phyloP scores from a whole-genome alignment of 352 stramenopile genomes.

The Globisporangium okanoganense region DNA sequence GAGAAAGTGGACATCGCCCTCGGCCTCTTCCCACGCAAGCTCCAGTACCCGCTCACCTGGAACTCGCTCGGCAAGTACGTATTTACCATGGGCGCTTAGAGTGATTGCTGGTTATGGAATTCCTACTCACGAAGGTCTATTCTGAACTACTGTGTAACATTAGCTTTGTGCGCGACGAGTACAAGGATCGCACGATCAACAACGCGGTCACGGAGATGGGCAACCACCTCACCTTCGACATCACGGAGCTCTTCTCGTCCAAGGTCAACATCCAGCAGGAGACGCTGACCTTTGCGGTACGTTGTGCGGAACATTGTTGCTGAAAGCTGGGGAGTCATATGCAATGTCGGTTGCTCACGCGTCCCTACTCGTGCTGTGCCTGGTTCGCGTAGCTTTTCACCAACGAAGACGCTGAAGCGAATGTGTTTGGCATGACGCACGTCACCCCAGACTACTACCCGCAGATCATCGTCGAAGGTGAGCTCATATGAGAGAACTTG shows the following conservation, averaged over 20 bases:
- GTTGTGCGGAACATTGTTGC: neutral
- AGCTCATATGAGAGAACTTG: neutral
- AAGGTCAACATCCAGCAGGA: slow-evolving; percentile 42
- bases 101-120: neutral
- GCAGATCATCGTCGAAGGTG: slow-evolving; percentile 75
- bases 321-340: neutral
- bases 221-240: slow-evolving; percentile 71
- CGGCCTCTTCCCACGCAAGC: slow-evolving; percentile 28
- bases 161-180: slow-evolving; percentile 30
- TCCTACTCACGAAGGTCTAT: neutral
- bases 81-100: neutral
- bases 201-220: slow-evolving; percentile 45
- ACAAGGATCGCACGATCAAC: slow-evolving; percentile 52
- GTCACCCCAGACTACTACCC: slow-evolving; percentile 65
- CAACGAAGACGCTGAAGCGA: slow-evolving; percentile 43
- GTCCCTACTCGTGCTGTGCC: neutral
- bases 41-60: slow-evolving; percentile 68
- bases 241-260: slow-evolving; percentile 67
- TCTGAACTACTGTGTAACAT: neutral
- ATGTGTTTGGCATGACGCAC: slow-evolving; percentile 56
- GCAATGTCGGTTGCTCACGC: neutral
- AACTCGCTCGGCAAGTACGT: slow-evolving; percentile 42
- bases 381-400: slow-evolving; percentile 33
- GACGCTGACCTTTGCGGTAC: slow-evolving; percentile 55
- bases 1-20: slow-evolving; percentile 50